phyloP scores from a whole-genome alignment of 441 rosid species.

The Corymbia calophylla region DNA sequence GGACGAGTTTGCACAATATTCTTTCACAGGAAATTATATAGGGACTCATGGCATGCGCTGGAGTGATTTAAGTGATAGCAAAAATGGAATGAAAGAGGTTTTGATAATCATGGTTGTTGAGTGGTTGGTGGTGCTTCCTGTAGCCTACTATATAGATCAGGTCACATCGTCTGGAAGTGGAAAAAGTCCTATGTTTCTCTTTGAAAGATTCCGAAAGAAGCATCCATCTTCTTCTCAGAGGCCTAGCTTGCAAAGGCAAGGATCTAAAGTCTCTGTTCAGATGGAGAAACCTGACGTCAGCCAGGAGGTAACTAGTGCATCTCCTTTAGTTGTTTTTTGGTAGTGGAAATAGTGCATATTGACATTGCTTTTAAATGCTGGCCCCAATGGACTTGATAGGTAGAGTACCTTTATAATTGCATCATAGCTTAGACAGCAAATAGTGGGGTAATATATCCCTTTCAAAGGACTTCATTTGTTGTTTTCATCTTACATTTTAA shows the following conservation, averaged over 20 bases:
- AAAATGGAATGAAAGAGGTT: slow-evolving; percentile 1
- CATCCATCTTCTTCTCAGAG: background rate
- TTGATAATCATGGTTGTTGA: background rate
- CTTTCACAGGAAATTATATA: background rate
- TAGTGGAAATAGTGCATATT: background rate
- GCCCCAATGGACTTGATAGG: background rate
- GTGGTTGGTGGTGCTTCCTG: background rate
- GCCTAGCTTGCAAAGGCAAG: background rate
- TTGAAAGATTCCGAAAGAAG: background rate
- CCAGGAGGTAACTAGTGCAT: background rate
- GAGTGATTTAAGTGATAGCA: background rate
- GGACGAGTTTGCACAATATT: slow-evolving; percentile 1
- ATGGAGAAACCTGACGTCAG: slow-evolving; percentile 3
- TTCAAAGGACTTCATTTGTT: background rate
- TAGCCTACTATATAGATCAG: slow-evolving; percentile 1
- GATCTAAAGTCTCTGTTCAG: background rate
- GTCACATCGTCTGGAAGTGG: background rate
- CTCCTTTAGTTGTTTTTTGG: background rate
- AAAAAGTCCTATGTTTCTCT: background rate
- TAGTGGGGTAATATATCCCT: background rate
- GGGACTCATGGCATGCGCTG: slow-evolving; percentile 1
- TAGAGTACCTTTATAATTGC: background rate
- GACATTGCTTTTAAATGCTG: background rate
- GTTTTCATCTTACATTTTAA: background rate
- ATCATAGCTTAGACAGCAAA: background rate